Evolutionary conservation across 805 yeast genomes (phyloP).

Genomic region (Hanseniaspora lachancei): DNA sequence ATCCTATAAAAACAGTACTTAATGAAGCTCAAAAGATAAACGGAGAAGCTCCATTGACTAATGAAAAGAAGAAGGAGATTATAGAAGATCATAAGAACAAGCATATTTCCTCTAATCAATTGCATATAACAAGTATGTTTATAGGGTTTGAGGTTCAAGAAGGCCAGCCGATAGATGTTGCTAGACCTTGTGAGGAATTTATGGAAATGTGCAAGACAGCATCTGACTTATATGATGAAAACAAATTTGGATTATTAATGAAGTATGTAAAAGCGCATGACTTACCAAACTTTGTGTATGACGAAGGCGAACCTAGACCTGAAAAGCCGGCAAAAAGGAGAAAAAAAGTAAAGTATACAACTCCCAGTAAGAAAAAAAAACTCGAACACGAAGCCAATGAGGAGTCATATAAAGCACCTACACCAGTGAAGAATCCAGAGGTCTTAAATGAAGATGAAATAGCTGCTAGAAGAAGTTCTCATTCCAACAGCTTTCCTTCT

Average conservation of each 20-base stretch:
- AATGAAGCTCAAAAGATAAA: conserved; percentile 23
- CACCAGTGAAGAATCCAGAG: not conserved
- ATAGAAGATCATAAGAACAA: conserved; percentile 10
- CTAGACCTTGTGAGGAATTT: conserved; percentile 81
- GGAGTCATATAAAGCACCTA: conserved; percentile 16
- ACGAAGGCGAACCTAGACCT: conserved; percentile 68
- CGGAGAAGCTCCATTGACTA: conserved; percentile 11
- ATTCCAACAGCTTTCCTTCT: not conserved
- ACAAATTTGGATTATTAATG: conserved; percentile 43
- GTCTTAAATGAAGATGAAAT: not conserved
- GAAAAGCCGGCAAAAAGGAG: conserved; percentile 43
- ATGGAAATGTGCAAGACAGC: conserved; percentile 66
- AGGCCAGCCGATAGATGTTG: conserved; percentile 63
- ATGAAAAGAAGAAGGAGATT: conserved; percentile 15
- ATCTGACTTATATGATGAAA: conserved; percentile 49
- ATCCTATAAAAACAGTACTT: conserved; percentile 20
- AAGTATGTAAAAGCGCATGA: conserved; percentile 67
- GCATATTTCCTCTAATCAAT: conserved; percentile 22
- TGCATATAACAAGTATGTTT: conserved; percentile 62
- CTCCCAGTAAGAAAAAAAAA: conserved; percentile 26
- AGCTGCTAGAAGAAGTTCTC: not conserved
- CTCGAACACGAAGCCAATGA: conserved; percentile 16
- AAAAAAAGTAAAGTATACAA: conserved; percentile 23
- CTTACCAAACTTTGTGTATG: conserved; percentile 73
- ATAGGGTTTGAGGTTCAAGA: conserved; percentile 59